Evolutionary conservation across 495 filamentous ascomycete species (phyloP).

Genomic region (Hypoxylon perforatum): DNA sequence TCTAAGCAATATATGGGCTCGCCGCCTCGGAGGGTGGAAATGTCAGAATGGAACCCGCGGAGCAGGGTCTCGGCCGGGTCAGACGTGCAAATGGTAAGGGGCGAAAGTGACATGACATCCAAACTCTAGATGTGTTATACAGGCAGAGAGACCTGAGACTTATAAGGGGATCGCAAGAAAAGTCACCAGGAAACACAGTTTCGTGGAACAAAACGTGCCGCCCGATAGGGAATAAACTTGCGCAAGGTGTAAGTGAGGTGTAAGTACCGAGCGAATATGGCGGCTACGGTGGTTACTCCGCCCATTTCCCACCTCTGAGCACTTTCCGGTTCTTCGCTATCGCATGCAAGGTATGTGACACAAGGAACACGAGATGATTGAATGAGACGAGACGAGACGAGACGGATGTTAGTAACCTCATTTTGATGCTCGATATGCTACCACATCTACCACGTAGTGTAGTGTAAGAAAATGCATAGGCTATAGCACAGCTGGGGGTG

Average conservation of each 20-base stretch:
- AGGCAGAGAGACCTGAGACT: no score
- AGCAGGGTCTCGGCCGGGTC: conserved; percentile 35
- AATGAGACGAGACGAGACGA: conserved; percentile 33
- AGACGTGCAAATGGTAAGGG: conserved; percentile 21
- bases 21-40: not conserved
- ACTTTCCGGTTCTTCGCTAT: conserved; percentile 13
- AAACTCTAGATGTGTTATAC: no score
- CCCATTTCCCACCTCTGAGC: conserved; percentile 28
- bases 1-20: no score
- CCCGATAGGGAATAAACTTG: conserved; percentile 24
- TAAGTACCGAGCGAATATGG: conserved; percentile 31
- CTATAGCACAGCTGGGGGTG: no score
- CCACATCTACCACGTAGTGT: no score
- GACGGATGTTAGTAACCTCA: not conserved
- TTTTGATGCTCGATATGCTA: no score
- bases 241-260: no score
- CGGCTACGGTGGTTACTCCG: conserved; percentile 19
- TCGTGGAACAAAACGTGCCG: conserved; percentile 1
- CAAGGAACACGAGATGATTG: conserved; percentile 13
- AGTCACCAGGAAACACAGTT: not conserved
- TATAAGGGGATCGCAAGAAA: no score
- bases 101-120: not conserved
- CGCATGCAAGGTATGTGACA: conserved; percentile 29
- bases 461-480: no score
- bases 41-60: conserved; percentile 6